phyloP scores from a whole-genome alignment of 495 filamentous ascomycete genomes.

The Pseudoneurospora amorphoporcata region DNA sequence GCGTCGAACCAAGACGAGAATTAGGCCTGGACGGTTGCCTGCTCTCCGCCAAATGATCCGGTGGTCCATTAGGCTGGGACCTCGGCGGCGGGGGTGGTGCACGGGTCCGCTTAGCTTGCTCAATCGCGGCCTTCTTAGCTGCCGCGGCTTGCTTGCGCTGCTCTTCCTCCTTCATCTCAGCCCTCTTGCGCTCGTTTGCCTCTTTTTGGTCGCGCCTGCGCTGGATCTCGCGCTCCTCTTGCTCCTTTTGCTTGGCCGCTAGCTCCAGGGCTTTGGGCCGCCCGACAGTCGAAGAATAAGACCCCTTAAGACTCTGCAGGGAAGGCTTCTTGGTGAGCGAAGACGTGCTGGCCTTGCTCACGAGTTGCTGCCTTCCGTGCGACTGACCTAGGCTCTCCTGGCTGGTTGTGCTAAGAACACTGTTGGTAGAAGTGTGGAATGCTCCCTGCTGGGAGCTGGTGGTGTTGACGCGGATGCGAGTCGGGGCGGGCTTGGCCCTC shows the following conservation, averaged over 20 bases:
- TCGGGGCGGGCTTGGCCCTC: constrained; percentile 64
- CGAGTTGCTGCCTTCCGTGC: constrained; percentile 26
- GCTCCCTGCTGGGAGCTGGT: constrained; percentile 50
- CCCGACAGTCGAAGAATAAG: constrained; percentile 44
- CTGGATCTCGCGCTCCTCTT: constrained; percentile 66
- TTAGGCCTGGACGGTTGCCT: constrained; percentile 25
- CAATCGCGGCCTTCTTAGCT: constrained; percentile 63
- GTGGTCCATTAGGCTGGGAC: constrained; percentile 37
- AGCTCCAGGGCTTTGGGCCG: constrained; percentile 52
- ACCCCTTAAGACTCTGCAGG: constrained; percentile 56
- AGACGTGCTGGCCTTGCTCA: constrained; percentile 56
- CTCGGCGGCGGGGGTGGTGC: constrained; percentile 43
- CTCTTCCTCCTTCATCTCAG: constrained; percentile 38
- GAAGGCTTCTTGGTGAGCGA: constrained; percentile 58
- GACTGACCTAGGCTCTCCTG: constrained; percentile 47
- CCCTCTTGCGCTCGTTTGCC: constrained; percentile 66
- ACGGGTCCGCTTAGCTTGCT: constrained; percentile 47
- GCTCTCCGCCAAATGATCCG: constrained; percentile 27
- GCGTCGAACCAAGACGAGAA: constrained; percentile 33
- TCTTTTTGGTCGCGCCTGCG: constrained; percentile 70
- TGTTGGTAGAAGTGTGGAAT: constrained; percentile 48
- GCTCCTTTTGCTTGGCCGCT: constrained; percentile 65
- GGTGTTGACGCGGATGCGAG: constrained; percentile 69
- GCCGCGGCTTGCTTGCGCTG: constrained; percentile 28
- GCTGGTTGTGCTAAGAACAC: constrained; percentile 44